Conservation (phyloP, 1,284 basidiomycete species). For the Athelia psychrophila region DNA sequence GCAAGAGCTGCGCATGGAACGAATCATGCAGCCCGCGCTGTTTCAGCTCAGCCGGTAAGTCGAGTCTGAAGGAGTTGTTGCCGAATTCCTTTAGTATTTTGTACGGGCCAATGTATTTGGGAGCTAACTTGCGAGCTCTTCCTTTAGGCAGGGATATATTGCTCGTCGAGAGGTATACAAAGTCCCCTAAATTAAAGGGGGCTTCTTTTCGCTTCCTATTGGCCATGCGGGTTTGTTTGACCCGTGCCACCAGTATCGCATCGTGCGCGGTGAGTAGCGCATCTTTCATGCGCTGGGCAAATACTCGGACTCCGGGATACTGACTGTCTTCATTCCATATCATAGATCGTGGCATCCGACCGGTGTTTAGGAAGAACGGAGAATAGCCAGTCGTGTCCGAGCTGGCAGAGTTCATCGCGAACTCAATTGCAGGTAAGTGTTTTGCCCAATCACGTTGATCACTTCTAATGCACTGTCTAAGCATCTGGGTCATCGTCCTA, state of each 20-base stretch:
- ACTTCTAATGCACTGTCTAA: slow-evolving; percentile 18
- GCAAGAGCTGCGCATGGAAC: slow-evolving; percentile 28
- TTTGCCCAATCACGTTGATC: slow-evolving; percentile 26
- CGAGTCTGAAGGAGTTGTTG: slow-evolving; percentile 24
- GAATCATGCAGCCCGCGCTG: slow-evolving; percentile 24
- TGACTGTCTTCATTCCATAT: slow-evolving; percentile 19
- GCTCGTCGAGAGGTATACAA: slow-evolving; percentile 33
- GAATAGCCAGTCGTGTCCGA: slow-evolving; percentile 31
- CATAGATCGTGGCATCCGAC: slow-evolving; percentile 27
- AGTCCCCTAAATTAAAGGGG: slow-evolving; percentile 18
- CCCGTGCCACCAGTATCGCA: slow-evolving; percentile 21
- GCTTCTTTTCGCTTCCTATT: slow-evolving; percentile 16
- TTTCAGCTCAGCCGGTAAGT: slow-evolving; percentile 22
- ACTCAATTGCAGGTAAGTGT: slow-evolving; percentile 16
- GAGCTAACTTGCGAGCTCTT: slow-evolving; percentile 25
- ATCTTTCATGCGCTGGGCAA: slow-evolving; percentile 20
- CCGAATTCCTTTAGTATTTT: slow-evolving; percentile 18
- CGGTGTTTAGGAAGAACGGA: slow-evolving; percentile 33
- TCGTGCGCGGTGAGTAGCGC: slow-evolving; percentile 24
- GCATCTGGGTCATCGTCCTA: slow-evolving; percentile 18
- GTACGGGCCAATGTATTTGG: slow-evolving; percentile 33
- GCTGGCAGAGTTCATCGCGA: slow-evolving; percentile 16
- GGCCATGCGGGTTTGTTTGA: slow-evolving; percentile 24
- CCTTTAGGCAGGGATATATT: slow-evolving; percentile 29
- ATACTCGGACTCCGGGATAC: slow-evolving; percentile 21